Evolutionary conservation across 768 basidiomycete species (phyloP).

Genomic region (Gloeopeniophorella convolvens): DNA sequence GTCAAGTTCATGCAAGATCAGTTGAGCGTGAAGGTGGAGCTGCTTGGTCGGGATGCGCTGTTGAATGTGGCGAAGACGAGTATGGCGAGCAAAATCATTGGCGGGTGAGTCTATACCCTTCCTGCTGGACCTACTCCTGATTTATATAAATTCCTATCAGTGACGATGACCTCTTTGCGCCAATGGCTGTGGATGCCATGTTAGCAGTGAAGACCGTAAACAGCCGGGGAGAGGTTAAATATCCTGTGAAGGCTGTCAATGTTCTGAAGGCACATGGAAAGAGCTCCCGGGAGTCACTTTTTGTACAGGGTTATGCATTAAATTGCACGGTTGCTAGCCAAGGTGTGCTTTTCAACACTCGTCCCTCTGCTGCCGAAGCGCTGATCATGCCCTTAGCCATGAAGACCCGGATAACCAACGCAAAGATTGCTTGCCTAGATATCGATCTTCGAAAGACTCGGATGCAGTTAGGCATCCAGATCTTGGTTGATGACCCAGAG

Average conservation of each 20-base stretch:
- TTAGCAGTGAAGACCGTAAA: conserved; percentile 94
- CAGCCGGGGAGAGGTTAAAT: conserved; percentile 90
- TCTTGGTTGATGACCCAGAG: conserved; percentile 92
- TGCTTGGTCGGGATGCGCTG: conserved; percentile 85
- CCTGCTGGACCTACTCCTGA: not conserved
- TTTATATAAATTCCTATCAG: conserved; percentile 35
- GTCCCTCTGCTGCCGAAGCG: not conserved
- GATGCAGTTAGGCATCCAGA: conserved; percentile 97
- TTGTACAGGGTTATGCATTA: conserved; percentile 93
- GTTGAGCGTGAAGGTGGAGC: conserved; percentile 88
- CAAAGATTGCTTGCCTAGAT: conserved; percentile 97
- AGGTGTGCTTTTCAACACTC: conserved; percentile 46
- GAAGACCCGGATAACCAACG: conserved; percentile 89
- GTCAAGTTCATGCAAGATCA: conserved; percentile 98
- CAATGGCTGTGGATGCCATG: conserved; percentile 99
- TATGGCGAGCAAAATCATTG: conserved; percentile 98
- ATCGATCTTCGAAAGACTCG: conserved; percentile 95
- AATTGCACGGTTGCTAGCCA: conserved; percentile 99
- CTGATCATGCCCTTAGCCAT: conserved; percentile 54
- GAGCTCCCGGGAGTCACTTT: conserved; percentile 91
- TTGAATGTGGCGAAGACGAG: conserved; percentile 97
- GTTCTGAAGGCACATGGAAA: conserved; percentile 96
- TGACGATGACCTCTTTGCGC: conserved; percentile 96
- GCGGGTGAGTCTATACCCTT: conserved; percentile 63
- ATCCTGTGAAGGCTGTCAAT: conserved; percentile 99